phyloP scores from a whole-genome alignment of 441 rosid genomes.

The Rhodomyrtus psidioides region DNA sequence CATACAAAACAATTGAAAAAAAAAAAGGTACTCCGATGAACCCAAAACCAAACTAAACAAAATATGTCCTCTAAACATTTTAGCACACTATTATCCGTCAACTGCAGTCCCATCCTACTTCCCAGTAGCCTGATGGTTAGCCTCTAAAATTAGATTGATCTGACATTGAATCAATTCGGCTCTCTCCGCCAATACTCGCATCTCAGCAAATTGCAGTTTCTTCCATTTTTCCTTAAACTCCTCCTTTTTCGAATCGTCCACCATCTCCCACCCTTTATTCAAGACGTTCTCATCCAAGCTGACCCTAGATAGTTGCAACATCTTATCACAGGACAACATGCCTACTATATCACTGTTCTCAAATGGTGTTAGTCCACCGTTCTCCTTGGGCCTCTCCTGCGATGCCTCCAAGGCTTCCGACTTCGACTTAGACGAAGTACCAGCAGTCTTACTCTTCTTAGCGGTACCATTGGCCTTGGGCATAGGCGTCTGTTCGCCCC shows the following conservation, averaged over 20 bases:
- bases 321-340: background rate
- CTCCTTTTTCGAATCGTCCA: conserved; percentile 17
- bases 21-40: background rate
- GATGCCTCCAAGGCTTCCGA: background rate
- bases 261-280: conserved; percentile 9
- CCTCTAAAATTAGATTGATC: conserved; percentile 18
- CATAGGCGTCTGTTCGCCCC: background rate
- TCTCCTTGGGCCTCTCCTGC: background rate
- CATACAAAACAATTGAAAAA: background rate
- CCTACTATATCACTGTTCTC: background rate
- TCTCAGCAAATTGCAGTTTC: conserved; percentile 21
- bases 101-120: background rate
- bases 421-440: background rate
- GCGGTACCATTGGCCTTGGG: conserved; percentile 15
- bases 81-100: background rate
- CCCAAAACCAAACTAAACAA: background rate
- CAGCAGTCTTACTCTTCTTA: background rate
- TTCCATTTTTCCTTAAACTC: conserved; percentile 31
- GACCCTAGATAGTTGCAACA: background rate
- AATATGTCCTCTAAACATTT: background rate
- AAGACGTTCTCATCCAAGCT: background rate
- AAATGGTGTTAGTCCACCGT: background rate
- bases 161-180: conserved; percentile 19
- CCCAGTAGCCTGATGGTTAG: background rate
- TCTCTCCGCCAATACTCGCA: conserved; percentile 25